Percentiles rank a stretch among this genome's conserved stretches.
Conservation (phyloP, 768 basidiomycete genomes). For the Xanthoconium stramineum region DNA sequence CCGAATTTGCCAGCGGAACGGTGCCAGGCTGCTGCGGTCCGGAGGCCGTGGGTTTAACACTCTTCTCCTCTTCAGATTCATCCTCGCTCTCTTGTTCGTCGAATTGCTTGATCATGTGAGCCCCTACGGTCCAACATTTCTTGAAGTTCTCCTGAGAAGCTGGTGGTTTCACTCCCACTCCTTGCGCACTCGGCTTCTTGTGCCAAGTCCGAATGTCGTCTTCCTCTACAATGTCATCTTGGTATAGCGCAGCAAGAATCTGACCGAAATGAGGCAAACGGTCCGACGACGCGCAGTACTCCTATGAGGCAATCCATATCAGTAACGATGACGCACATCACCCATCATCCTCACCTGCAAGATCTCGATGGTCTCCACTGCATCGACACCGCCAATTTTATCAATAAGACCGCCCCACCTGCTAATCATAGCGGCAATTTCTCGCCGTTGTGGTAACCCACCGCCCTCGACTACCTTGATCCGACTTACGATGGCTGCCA, state of each 20-base stretch:
- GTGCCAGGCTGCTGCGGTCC: not conserved
- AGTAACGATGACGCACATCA: not conserved
- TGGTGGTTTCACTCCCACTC: conserved; percentile 41
- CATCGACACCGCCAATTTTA: conserved; percentile 78
- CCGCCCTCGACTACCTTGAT: conserved; percentile 61
- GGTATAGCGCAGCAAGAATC: conserved; percentile 83
- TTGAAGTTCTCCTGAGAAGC: conserved; percentile 51
- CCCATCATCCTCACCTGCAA: conserved; percentile 58
- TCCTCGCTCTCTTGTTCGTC: conserved; percentile 69
- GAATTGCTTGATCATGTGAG: conserved; percentile 77
- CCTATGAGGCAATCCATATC: conserved; percentile 37
- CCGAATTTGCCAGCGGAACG: not conserved
- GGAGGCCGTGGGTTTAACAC: not conserved
- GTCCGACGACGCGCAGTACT: conserved; percentile 60
- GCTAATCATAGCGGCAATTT: conserved; percentile 58
- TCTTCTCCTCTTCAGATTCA: conserved; percentile 33
- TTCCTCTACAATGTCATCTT: conserved; percentile 88
- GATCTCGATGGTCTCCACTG: conserved; percentile 72
- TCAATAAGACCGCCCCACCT: conserved; percentile 85
- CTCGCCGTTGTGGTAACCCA: conserved; percentile 55
- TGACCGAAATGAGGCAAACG: conserved; percentile 77
- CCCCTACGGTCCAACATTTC: conserved; percentile 68
- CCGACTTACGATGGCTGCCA: conserved; percentile 75
- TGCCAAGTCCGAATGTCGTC: conserved; percentile 92
- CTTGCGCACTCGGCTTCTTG: conserved; percentile 51